Evolutionary conservation across 2,329 filamentous ascomycete species (phyloP), one percentile per base, ranked within the genome.

Genomic region (Lasiodiplodia gonubiensis): DNA sequence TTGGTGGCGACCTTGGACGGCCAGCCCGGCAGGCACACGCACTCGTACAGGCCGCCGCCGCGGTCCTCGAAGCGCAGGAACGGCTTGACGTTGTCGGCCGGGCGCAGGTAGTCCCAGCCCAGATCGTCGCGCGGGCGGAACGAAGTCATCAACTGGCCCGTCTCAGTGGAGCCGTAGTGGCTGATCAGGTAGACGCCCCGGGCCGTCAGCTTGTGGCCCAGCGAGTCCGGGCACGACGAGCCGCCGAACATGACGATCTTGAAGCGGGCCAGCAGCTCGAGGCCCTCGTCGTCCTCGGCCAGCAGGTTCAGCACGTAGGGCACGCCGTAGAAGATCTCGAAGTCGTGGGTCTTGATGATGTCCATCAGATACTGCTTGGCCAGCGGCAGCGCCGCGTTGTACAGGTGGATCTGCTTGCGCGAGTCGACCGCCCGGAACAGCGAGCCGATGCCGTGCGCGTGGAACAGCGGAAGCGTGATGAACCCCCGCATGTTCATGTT

Each of bases 231-330:
- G 69, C 86, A 89, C 2, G 83, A 80, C 18, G 84, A 86, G 0
- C 88, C 88, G 2, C 84, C 86, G 68, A 84, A 88, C 70, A 87
- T 80, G 27, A 89, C 86, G 2, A 86, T 71, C 70, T 86, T 84
- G 14, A 84, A 78, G 25, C 77, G 75, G 0, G 75, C 74, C 14
- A 89, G 75, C 2, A 78, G 77, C 0, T 77, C 71, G n/a, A 89
- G 81, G 0, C 88, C 89, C 21, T 84, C 81, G 0, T 84, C 78
- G 0, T 83, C 83, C 72, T 91, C 89, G 0, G 84, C 84, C 1
- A 91, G 79, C 0, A 91, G 77, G 71, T 90, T 90, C n/a, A 91
- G 75, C 0, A 86, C 84, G 70, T 90, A 91, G 0, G 89, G 89
- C 0, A 91, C 88, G 3, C 81, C 84, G 68, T 88, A 84, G 42